These are phyloP conservation scores for Funneliformis caledonium DNA, from an alignment of 371 early-diverging fungal species.

Conservation along the genomic window DNA sequence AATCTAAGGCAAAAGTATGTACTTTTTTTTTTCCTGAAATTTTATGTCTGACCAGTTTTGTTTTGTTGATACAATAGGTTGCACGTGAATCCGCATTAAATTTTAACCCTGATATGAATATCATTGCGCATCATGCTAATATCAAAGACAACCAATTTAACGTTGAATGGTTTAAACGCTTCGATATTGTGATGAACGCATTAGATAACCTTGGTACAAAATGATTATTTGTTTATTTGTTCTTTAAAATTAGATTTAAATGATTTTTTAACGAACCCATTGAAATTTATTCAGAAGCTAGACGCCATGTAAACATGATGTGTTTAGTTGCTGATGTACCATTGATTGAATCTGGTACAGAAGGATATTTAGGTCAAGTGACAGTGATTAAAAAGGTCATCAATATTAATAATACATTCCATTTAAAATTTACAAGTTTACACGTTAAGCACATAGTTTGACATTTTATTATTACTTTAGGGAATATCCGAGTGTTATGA, in stretches of 20 bases:
- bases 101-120: constrained; percentile 83
- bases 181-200: constrained; percentile 97
- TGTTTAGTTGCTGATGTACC: constrained; percentile 90
- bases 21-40: background rate
- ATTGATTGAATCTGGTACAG: constrained; percentile 96
- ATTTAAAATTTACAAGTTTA: constrained; percentile 34
- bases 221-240: background rate
- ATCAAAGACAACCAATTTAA: constrained; percentile 84
- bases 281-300: constrained; percentile 70
- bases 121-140: constrained; percentile 81
- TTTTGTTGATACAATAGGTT: constrained; percentile 52
- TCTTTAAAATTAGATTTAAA: background rate
- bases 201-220: constrained; percentile 94
- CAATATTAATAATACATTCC: background rate
- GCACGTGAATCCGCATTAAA: constrained; percentile 77
- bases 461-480: constrained; percentile 40
- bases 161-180: constrained; percentile 88
- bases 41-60: background rate
- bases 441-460: background rate
- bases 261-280: background rate
- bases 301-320: constrained; percentile 96
- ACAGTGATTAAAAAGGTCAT: constrained; percentile 79
- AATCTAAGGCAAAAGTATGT: constrained; percentile 86
- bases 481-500: constrained; percentile 94
- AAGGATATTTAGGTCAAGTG: constrained; percentile 97